Base-by-base conservation (phyloP, 2,329 filamentous ascomycete species). In the Exserohilum turcica region DNA sequence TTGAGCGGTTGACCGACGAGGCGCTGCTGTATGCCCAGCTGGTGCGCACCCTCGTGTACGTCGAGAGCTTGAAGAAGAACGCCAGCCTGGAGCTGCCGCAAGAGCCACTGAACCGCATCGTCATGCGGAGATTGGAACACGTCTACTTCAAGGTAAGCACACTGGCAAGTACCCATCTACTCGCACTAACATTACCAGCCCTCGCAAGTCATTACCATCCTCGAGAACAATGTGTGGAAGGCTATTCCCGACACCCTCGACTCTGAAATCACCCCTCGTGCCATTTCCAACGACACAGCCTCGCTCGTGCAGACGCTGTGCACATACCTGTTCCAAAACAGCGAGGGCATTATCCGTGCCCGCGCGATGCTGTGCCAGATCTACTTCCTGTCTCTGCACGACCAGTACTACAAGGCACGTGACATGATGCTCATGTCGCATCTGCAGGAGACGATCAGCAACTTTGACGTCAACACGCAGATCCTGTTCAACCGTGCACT, bases 341-440 rank as follows among this genome's bases (percentile, higher is more conserved):
- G 91, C 75, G 92, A 97, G 73, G 92, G 93, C 65, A 97, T 99
- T 69, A 92, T 97, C 71, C 89, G 93, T 62, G 95, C 93, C 55
- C 88, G 94, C 55, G 93, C 94, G 39, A 97, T 99, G 92, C 84
- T 99, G 58, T 97, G 91, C 82, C 92, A 97, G 79, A 94, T 99
- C 60, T 99, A 99, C 82, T 96, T 96, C 86, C 84, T 97, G 66
- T 94, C 94, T 44, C 85, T 99, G 47, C 94, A 99, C 78, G 92
- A 97, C 78, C 88, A 96, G 69, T 99, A 97, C 84, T 97, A 96
- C 84, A 91, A 90, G 78, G 90, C 94, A 70, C 90, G 94, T 64
- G 95, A 99, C 77, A 93, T 99, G 89, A 96, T 97, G 88, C 86
- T 99, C 76, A 99, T 99, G 92, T 99, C 94, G 15, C 94, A 99